These are phyloP conservation scores for Talaromyces borbonicus DNA, from an alignment of 495 filamentous ascomycete genomes.

Conservation along the genomic window DNA sequence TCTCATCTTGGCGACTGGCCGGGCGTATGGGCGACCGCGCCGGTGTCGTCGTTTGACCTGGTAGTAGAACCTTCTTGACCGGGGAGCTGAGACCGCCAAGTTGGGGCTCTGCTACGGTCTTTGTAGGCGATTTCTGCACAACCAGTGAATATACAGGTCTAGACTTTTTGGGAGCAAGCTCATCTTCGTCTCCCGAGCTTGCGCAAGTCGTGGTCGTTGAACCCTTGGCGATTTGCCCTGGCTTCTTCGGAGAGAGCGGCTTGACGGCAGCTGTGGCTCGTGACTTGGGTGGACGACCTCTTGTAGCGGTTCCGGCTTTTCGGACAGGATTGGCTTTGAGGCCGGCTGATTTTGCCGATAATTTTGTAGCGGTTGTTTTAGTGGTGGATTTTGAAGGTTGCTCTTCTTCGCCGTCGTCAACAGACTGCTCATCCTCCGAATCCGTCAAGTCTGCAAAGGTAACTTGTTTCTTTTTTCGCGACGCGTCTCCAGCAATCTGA, in stretches of 20 bases:
- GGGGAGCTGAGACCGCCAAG: slow-evolving; percentile 26
- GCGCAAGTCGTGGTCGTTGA: slow-evolving; percentile 24
- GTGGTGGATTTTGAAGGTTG: slow-evolving; percentile 15
- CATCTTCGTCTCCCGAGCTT: slow-evolving; percentile 41
- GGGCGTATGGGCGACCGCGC: background rate
- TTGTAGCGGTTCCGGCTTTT: slow-evolving; percentile 21
- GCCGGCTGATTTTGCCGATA: slow-evolving; percentile 18
- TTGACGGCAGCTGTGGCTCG: slow-evolving; percentile 18
- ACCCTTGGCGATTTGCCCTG: slow-evolving; percentile 40
- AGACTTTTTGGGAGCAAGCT: slow-evolving; percentile 36
- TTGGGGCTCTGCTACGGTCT: slow-evolving; percentile 16
- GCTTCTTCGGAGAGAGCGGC: slow-evolving; percentile 49
- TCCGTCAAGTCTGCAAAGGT: slow-evolving; percentile 38
- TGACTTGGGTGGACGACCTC: slow-evolving; percentile 30
- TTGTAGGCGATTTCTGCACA: slow-evolving; percentile 30
- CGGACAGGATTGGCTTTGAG: slow-evolving; percentile 41
- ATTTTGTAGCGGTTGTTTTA: slow-evolving; percentile 11
- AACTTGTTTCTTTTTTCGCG: slow-evolving; percentile 41
- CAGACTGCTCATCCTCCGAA: slow-evolving; percentile 30
- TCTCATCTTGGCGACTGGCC: slow-evolving; percentile 13
- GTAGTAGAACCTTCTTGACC: slow-evolving; percentile 33
- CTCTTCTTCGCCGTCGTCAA: slow-evolving; percentile 16
- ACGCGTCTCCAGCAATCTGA: slow-evolving; percentile 30
- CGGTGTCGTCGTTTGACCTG: slow-evolving; percentile 1
- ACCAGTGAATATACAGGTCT: slow-evolving; percentile 25